phyloP scores from a whole-genome alignment of 495 filamentous ascomycete species.

The Aspergillus ellipticus region DNA sequence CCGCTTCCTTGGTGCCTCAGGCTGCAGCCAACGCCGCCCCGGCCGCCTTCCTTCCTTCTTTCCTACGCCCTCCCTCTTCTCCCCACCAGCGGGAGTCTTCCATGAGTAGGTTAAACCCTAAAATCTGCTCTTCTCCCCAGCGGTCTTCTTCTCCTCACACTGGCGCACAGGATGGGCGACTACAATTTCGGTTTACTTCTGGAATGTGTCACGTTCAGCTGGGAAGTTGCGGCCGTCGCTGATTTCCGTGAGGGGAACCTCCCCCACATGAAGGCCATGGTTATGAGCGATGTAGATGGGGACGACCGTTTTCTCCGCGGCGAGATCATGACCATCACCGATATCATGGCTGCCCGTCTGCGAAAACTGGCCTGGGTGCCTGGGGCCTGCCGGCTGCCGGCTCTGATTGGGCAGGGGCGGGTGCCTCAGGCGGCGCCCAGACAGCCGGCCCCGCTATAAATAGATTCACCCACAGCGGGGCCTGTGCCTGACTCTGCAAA shows the following conservation, averaged over 20 bases:
- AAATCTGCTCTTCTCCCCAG: no score
- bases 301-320: constrained; percentile 9
- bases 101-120: neutral
- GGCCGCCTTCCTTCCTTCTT: neutral
- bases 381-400: no score
- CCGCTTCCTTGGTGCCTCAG: neutral
- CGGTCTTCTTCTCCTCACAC: neutral
- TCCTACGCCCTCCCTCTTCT: neutral
- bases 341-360: constrained; percentile 7
- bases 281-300: constrained; percentile 1
- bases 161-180: neutral
- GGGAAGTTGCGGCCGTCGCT: neutral
- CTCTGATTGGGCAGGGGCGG: no score
- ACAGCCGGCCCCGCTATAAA: no score
- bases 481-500: no score
- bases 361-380: no score
- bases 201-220: constrained; percentile 1
- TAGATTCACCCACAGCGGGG: no score
- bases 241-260: neutral
- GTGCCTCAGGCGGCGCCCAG: no score
- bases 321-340: constrained; percentile 8
- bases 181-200: constrained; percentile 1
- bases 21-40: neutral
- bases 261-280: constrained; percentile 5
- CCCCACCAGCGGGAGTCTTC: neutral